A percentile compares a stretch with the other conserved stretches of the same genome.
Conservation (phyloP, 2,329 filamentous ascomycete species). For the Neoarthrinium moseri region DNA sequence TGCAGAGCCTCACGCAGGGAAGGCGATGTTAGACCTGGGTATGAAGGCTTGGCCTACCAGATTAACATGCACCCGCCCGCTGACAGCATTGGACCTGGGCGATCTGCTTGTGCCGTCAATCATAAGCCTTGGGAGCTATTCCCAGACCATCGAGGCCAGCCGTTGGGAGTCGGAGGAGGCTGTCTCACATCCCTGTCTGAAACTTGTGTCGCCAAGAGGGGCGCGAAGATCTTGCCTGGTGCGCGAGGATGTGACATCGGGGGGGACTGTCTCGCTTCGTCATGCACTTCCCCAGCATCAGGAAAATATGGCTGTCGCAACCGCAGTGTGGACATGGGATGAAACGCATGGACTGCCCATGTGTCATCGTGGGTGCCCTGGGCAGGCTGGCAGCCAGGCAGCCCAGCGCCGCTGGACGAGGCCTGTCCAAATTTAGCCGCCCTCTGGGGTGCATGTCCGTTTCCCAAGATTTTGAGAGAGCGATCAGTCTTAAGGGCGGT, state of each 20-base stretch:
- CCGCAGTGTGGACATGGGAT: too few relatives aligned
- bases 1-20: slow-evolving; percentile 3
- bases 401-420: too few relatives aligned
- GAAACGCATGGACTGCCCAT: too few relatives aligned
- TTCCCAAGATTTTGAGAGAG: too few relatives aligned
- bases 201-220: slow-evolving; percentile 6
- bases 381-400: not conserved
- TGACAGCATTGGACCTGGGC: not conserved
- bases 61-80: not conserved
- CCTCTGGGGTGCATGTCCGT: not conserved
- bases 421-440: too few relatives aligned
- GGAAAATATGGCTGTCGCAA: too few relatives aligned
- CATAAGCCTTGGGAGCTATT: not conserved
- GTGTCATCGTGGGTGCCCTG: too few relatives aligned
- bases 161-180: not conserved
- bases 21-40: not conserved
- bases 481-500: not conserved
- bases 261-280: not conserved
- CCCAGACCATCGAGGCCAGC: not conserved
- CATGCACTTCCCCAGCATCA: not conserved
- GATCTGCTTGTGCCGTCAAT: not conserved
- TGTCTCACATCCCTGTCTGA: slow-evolving; percentile 7
- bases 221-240: not conserved
- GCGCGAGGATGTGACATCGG: not conserved
- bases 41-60: not conserved